Conservation (phyloP, 176 grass and related monocot genomes). For the Cymbopogon citratus region DNA sequence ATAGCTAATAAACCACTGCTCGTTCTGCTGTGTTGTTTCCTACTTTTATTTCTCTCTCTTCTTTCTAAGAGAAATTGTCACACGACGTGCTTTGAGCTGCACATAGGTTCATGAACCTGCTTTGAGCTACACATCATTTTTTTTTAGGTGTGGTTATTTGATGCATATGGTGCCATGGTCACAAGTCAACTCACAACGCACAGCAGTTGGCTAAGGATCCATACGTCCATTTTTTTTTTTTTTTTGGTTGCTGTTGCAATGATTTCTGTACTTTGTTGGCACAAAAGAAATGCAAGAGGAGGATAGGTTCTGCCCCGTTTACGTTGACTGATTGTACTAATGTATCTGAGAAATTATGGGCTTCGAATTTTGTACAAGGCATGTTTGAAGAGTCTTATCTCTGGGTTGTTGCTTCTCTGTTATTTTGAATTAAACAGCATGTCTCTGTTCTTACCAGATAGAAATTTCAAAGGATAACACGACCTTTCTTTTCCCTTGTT, state of each 20-base stretch:
- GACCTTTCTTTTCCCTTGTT: neutral
- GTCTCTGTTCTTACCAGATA: neutral
- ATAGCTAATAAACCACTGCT: neutral
- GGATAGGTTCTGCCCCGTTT: neutral
- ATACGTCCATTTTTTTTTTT: too few species aligned
- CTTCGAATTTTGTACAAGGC: neutral
- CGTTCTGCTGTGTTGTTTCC: neutral
- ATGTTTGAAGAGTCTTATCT: neutral
- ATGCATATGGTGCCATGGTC: neutral
- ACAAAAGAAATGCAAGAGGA: neutral
- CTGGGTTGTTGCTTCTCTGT: neutral
- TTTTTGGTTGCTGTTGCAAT: neutral
- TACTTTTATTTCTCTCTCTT: neutral
- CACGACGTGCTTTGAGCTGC: neutral
- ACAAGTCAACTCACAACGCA: neutral
- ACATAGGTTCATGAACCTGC: neutral
- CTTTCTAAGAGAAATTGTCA: neutral
- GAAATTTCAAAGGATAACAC: constrained; percentile 14
- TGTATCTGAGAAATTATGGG: neutral
- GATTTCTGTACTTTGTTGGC: neutral
- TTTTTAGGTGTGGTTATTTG: neutral
- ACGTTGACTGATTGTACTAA: neutral
- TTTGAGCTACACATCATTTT: neutral
- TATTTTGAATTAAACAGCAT: neutral
- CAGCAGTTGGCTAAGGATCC: neutral